These are phyloP conservation scores for Cerioporus squamosus DNA, from an alignment of 1,284 basidiomycete species.

Conservation along the genomic window DNA sequence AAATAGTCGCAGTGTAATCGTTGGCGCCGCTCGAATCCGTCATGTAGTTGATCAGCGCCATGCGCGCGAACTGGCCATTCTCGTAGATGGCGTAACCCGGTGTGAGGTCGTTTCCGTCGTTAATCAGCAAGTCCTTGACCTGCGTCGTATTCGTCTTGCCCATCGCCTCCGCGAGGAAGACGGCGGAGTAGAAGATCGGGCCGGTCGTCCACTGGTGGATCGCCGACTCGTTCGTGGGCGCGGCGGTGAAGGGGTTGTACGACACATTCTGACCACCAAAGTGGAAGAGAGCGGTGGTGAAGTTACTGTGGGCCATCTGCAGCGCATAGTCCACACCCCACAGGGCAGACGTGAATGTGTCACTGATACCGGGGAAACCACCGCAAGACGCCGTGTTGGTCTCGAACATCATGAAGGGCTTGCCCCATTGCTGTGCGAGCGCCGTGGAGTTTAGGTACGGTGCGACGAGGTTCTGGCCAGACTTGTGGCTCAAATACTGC, in stretches of 20 bases:
- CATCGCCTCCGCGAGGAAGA: constrained; percentile 69
- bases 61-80: constrained; percentile 52
- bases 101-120: constrained; percentile 52
- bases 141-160: constrained; percentile 61
- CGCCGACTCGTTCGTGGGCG: constrained; percentile 60
- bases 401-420: constrained; percentile 68
- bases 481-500: constrained; percentile 59
- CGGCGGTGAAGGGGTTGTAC: constrained; percentile 59
- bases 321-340: constrained; percentile 44
- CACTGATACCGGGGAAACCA: constrained; percentile 74
- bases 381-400: constrained; percentile 83
- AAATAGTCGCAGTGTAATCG: constrained; percentile 49
- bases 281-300: constrained; percentile 59
- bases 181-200: constrained; percentile 68
- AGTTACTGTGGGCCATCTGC: constrained; percentile 55
- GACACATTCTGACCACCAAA: constrained; percentile 68
- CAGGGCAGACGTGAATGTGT: constrained; percentile 54
- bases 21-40: constrained; percentile 53
- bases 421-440: constrained; percentile 44
- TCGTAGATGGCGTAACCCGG: constrained; percentile 78
- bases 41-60: constrained; percentile 72
- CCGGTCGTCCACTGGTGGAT: constrained; percentile 66
- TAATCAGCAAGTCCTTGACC: constrained; percentile 59
- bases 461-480: constrained; percentile 45
- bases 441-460: constrained; percentile 53